Conservation (phyloP, 306 rosid species). For the Herpetospermum pedunculosum region DNA sequence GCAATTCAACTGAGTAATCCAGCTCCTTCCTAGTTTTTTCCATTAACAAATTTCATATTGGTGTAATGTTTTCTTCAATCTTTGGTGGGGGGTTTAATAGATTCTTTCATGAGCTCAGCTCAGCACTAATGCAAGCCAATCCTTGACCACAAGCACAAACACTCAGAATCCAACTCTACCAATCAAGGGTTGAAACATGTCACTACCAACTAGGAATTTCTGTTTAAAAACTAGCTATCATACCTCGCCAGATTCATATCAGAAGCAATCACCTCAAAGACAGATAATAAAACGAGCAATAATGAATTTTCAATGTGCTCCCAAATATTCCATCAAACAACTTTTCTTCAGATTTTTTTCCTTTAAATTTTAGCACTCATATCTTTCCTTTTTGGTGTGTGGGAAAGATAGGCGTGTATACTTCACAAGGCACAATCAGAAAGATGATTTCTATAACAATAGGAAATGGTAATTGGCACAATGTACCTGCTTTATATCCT, state of each 20-base stretch:
- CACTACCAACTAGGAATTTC: neutral
- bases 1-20: neutral
- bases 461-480: neutral
- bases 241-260: neutral
- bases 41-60: neutral
- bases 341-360: neutral
- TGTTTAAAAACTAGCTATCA: neutral
- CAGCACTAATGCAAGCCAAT: neutral
- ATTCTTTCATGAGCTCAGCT: conserved; percentile 2
- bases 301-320: neutral
- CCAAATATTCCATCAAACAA: neutral
- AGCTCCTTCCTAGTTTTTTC: neutral
- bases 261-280: neutral
- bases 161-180: neutral
- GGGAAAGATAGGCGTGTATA: neutral
- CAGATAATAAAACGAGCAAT: neutral
- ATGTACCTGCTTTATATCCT: conserved; percentile 1
- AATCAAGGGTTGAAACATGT: neutral
- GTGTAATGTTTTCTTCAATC: neutral
- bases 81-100: neutral
- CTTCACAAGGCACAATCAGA: neutral
- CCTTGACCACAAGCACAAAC: neutral
- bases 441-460: neutral
- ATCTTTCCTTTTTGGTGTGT: neutral
- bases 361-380: neutral